Percentiles rank a stretch among this genome's conserved stretches.
Evolutionary conservation across 257 asterid species (phyloP).

Genomic region (Penstemon newberryi): DNA sequence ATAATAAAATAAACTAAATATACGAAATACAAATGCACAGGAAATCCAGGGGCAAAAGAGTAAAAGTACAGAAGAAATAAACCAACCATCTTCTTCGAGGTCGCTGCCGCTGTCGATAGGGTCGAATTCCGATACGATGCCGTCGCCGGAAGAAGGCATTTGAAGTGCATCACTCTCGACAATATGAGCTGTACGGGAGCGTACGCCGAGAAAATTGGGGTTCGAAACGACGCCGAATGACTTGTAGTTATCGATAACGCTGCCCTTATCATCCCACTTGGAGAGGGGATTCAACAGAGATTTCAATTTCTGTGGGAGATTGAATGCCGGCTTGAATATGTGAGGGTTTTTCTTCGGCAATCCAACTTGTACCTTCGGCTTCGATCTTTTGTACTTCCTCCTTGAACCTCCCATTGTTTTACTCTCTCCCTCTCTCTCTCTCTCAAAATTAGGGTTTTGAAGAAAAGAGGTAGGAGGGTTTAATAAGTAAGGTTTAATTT

Average conservation of each 20-base stretch:
- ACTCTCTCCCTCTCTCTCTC: slow-evolving; percentile 4
- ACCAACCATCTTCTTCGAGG: slow-evolving; percentile 90
- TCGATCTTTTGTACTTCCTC: slow-evolving; percentile 77
- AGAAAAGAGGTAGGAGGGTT: neutral
- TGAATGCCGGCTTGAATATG: slow-evolving; percentile 88
- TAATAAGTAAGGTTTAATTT: too few species aligned
- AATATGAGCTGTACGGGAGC: slow-evolving; percentile 76
- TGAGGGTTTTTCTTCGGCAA: slow-evolving; percentile 76
- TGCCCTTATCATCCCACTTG: slow-evolving; percentile 83
- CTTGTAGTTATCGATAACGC: slow-evolving; percentile 87
- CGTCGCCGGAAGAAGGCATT: slow-evolving; percentile 51
- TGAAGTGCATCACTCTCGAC: slow-evolving; percentile 76
- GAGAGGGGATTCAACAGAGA: slow-evolving; percentile 58
- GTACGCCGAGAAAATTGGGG: slow-evolving; percentile 84
- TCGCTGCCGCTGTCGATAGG: slow-evolving; percentile 83
- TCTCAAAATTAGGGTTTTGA: slow-evolving; percentile 29
- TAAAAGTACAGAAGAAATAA: neutral
- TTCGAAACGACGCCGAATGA: slow-evolving; percentile 87
- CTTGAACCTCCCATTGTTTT: slow-evolving; percentile 84
- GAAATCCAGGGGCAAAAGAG: neutral
- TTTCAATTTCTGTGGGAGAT: slow-evolving; percentile 79
- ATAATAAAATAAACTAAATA: too few species aligned
- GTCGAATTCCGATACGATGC: slow-evolving; percentile 48
- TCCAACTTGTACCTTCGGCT: slow-evolving; percentile 75
- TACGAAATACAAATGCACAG: neutral